Conservation (phyloP, 2,329 filamentous ascomycete species). For the Herpotrichia juniperi region DNA sequence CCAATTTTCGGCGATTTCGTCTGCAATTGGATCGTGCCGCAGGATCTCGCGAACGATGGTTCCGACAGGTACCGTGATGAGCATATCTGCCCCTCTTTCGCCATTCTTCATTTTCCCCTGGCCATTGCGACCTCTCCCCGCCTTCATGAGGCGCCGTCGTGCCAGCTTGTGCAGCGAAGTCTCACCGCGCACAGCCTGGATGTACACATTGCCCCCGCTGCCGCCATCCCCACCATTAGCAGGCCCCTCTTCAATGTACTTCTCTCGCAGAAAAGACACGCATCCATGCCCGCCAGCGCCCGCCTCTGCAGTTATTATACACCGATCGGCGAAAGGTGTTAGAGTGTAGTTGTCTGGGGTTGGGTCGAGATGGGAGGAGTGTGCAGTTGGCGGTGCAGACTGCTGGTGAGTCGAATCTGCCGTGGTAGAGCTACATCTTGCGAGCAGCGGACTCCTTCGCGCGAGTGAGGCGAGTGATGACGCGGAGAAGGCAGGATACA, state of each 20-base stretch:
- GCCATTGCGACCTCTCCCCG: slow-evolving; percentile 77
- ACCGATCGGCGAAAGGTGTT: slow-evolving; percentile 86
- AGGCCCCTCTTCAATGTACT: slow-evolving; percentile 85
- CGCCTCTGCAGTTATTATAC: slow-evolving; percentile 75
- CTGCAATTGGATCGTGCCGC: slow-evolving; percentile 75
- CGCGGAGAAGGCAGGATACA: slow-evolving; percentile 48
- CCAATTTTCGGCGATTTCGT: slow-evolving; percentile 52
- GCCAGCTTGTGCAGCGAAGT: slow-evolving; percentile 93
- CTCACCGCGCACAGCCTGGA: slow-evolving; percentile 89
- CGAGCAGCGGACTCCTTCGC: slow-evolving; percentile 22
- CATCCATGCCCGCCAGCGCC: slow-evolving; percentile 89
- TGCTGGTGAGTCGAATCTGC: slow-evolving; percentile 11
- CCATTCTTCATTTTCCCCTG: slow-evolving; percentile 77
- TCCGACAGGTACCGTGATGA: slow-evolving; percentile 90
- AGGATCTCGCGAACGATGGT: slow-evolving; percentile 86
- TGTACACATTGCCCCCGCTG: slow-evolving; percentile 88
- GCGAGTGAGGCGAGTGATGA: slow-evolving; percentile 26
- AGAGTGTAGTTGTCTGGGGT: slow-evolving; percentile 81
- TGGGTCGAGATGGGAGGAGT: slow-evolving; percentile 68
- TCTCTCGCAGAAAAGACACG: slow-evolving; percentile 91
- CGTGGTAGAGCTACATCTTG: slow-evolving; percentile 37
- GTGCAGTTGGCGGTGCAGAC: slow-evolving; percentile 13
- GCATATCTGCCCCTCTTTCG: slow-evolving; percentile 80
- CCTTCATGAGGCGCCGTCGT: slow-evolving; percentile 74
- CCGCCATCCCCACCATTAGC: slow-evolving; percentile 96